These are phyloP conservation scores for Aspergillus sp. DNA, from an alignment of 2,329 filamentous ascomycete species.

Conservation along the genomic window DNA sequence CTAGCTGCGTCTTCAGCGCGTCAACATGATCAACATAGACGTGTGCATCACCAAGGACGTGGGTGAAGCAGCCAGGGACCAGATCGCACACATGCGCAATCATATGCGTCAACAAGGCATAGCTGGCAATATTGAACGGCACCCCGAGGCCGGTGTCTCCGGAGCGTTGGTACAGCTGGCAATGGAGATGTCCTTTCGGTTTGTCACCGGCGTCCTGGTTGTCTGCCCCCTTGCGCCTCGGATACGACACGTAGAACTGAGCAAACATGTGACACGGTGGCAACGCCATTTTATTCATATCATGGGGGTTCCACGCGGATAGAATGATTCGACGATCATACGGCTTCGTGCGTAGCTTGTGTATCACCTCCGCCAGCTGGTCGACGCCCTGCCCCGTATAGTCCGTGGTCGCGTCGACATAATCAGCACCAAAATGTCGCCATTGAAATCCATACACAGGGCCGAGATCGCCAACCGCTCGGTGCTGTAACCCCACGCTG, in stretches of 20 bases:
- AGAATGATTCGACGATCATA: conserved; percentile 87
- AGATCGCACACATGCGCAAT: conserved; percentile 78
- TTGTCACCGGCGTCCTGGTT: conserved; percentile 20
- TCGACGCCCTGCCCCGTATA: conserved; percentile 86
- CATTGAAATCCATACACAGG: conserved; percentile 98
- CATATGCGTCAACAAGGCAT: conserved; percentile 92
- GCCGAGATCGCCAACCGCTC: conserved; percentile 79
- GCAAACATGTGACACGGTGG: conserved; percentile 97
- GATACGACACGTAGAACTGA: conserved; percentile 84
- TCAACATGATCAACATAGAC: conserved; percentile 90
- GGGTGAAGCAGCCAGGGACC: conserved; percentile 76
- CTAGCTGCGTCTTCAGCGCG: conserved; percentile 69
- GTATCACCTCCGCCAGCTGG: conserved; percentile 81
- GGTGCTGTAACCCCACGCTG: conserved; percentile 67
- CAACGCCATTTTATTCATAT: conserved; percentile 78
- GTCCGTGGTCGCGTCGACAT: conserved; percentile 66
- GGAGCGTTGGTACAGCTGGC: conserved; percentile 82
- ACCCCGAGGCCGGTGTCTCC: conserved; percentile 97
- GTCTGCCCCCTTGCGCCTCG: conserved; percentile 18
- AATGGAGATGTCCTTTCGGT: conserved; percentile 65
- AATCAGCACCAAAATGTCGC: conserved; percentile 93
- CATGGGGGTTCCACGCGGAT: conserved; percentile 85
- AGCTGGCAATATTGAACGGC: conserved; percentile 94
- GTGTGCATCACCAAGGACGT: conserved; percentile 98
- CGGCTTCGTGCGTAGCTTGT: conserved; percentile 72